Evolutionary conservation across 768 basidiomycete species (phyloP), one percentile per base, ranked within the genome.

Genomic region (Lentinula detonsa): DNA sequence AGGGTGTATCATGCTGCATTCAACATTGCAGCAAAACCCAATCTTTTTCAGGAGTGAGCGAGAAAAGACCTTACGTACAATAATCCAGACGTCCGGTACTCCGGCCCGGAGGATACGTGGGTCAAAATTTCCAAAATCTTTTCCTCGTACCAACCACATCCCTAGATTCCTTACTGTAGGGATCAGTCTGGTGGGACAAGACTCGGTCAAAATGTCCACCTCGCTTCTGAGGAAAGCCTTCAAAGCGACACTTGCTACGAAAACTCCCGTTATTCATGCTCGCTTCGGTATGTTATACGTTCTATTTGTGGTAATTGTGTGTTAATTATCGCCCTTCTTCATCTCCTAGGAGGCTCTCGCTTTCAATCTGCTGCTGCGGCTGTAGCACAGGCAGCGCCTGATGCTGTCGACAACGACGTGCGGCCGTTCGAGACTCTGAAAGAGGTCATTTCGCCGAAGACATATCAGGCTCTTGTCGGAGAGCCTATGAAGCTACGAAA

Each of bases 401-500:
- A n/a, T 33, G 9, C 21, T 15, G 1, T 13, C 15, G 2, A 1
- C 23, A 23, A 5, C 31, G 55, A 45, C 2, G 11, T 2, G 28
- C 40, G 23, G 31, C 57, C 64, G 54, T 80, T 82, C 71, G 55
- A 63, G 11, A 65, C 73, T 13, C 69, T 85, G 21, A 64, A 76
- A 28, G 76, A 72, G 33, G 65, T 62, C 15, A 57, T 88, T 40
- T 72, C 79, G 34, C 57, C 62, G 8, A 53, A 71, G 3, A 81
- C 84, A 0, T 72, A 89, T 21, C 77, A 79, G 56, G 88, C 91
- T 10, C 76, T 94, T 50, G 85, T 81, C 2, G 67, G 73, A 42
- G 73, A 71, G 21, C 91, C 92, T 0, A 89, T 93, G 78, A 75
- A 80, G 18, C 81, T 91, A 61, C 78, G 71, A 6, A 75, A 78